phyloP scores from a whole-genome alignment of 2,329 filamentous ascomycete genomes.

The Fusarium vanettenii region DNA sequence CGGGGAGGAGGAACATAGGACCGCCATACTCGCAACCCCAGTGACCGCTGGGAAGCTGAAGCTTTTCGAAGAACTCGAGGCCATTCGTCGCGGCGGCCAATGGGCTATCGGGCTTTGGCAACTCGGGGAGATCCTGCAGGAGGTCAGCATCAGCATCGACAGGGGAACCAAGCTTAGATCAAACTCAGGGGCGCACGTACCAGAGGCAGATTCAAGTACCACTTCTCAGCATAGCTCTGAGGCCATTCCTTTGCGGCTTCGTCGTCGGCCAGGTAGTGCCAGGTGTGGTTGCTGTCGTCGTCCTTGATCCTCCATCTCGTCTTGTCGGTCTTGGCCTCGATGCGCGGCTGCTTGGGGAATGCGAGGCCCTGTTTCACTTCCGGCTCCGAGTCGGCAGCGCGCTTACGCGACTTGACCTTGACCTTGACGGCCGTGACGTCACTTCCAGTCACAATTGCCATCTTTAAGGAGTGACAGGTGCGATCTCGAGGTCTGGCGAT shows the following conservation, averaged over 20 bases:
- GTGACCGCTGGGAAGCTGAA: constrained; percentile 89
- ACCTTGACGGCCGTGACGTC: constrained; percentile 45
- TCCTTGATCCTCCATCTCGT: constrained; percentile 86
- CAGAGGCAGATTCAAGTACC: constrained; percentile 81
- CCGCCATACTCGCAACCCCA: constrained; percentile 99
- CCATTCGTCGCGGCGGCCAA: constrained; percentile 85
- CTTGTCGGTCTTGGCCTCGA: constrained; percentile 77
- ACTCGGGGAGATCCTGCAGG: constrained; percentile 75
- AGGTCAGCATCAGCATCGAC: constrained; percentile 10
- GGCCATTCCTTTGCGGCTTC: constrained; percentile 82
- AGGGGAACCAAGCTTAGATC: not conserved
- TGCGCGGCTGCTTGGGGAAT: constrained; percentile 58
- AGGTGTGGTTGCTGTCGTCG: constrained; percentile 87
- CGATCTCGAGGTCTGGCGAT: not conserved
- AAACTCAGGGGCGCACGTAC: constrained; percentile 58
- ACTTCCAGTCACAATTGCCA: constrained; percentile 46
- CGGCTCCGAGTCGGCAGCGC: constrained; percentile 52
- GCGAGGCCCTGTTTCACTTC: constrained; percentile 45
- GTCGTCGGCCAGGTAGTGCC: constrained; percentile 88
- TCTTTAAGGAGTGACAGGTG: constrained; percentile 19
- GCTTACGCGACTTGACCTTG: constrained; percentile 56
- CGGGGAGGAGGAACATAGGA: constrained; percentile 93
- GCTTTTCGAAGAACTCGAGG: constrained; percentile 86
- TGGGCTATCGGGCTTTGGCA: constrained; percentile 77
- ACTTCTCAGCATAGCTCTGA: constrained; percentile 89